Conservation (phyloP, 2,329 filamentous ascomycete species). For the Talaromyces amestolkiae region DNA sequence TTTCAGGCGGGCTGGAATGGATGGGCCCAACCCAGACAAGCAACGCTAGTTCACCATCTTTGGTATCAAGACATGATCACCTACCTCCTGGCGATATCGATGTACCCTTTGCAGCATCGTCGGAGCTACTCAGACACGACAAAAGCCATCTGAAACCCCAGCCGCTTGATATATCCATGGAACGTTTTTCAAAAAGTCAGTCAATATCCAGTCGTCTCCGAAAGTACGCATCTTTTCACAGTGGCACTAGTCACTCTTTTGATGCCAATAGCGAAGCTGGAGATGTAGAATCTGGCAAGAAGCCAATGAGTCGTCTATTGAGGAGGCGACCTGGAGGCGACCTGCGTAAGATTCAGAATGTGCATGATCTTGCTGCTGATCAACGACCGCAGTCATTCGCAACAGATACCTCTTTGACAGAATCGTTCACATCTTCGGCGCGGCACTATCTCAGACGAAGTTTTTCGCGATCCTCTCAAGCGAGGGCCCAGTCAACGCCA, state of each 20-base stretch:
- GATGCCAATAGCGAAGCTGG: constrained; percentile 29
- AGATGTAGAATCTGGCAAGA: constrained; percentile 24
- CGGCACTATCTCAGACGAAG: constrained; percentile 14
- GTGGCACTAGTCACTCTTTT: constrained; percentile 37
- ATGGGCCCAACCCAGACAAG: constrained; percentile 5
- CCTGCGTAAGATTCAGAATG: constrained; percentile 65
- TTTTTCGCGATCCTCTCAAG: constrained; percentile 14
- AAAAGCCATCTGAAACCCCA: background rate
- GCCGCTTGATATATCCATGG: background rate
- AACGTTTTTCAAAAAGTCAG: constrained; percentile 20
- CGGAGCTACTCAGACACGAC: constrained; percentile 22
- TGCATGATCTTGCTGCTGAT: constrained; percentile 57
- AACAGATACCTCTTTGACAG: constrained; percentile 38
- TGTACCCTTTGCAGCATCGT: constrained; percentile 28
- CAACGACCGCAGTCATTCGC: constrained; percentile 36
- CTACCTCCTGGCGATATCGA: constrained; percentile 20
- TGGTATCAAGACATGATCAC: background rate
- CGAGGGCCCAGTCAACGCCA: constrained; percentile 20
- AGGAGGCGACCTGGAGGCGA: constrained; percentile 73
- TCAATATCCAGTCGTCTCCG: constrained; percentile 39
- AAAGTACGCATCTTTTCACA: constrained; percentile 48
- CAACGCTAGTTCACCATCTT: constrained; percentile 17
- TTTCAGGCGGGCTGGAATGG: constrained; percentile 37
- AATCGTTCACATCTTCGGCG: constrained; percentile 27
- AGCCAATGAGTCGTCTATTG: constrained; percentile 53